Conservation (phyloP, 2,329 filamentous ascomycete species). For the Coniochaeta hoffmannii region DNA sequence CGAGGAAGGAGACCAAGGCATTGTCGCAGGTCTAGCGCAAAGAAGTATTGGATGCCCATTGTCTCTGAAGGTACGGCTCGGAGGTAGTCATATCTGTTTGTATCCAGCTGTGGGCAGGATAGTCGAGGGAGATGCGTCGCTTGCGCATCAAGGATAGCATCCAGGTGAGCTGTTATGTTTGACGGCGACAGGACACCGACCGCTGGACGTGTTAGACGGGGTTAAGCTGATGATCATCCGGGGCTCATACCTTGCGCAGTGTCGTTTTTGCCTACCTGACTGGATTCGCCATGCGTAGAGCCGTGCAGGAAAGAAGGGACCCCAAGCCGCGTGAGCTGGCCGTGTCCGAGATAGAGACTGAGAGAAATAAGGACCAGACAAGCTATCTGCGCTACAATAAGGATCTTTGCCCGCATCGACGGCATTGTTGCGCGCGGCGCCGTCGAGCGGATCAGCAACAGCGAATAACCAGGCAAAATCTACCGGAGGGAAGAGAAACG, state of each 20-base stretch:
- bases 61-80: neutral
- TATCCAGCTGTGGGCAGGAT: constrained; percentile 6
- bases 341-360: constrained; percentile 1
- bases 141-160: constrained; percentile 8
- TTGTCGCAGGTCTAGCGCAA: constrained; percentile 45
- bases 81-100: constrained; percentile 7
- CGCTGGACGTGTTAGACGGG: neutral
- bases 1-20: constrained; percentile 36
- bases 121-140: constrained; percentile 7
- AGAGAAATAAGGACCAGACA: constrained; percentile 6
- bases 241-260: neutral
- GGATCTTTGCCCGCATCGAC: constrained; percentile 2
- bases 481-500: neutral
- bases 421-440: neutral
- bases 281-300: neutral
- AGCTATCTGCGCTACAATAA: constrained; percentile 5
- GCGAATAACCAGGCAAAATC: neutral
- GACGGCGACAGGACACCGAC: neutral
- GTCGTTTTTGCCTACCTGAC: neutral
- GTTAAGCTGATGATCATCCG: too few species aligned
- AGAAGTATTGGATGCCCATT: constrained; percentile 30
- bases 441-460: neutral
- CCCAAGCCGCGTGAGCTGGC: neutral
- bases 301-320: neutral
- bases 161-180: constrained; percentile 4